These are phyloP conservation scores for Ceratorhiza oryzae-sativae DNA, from an alignment of 1,284 basidiomycete genomes.

Conservation along the genomic window DNA sequence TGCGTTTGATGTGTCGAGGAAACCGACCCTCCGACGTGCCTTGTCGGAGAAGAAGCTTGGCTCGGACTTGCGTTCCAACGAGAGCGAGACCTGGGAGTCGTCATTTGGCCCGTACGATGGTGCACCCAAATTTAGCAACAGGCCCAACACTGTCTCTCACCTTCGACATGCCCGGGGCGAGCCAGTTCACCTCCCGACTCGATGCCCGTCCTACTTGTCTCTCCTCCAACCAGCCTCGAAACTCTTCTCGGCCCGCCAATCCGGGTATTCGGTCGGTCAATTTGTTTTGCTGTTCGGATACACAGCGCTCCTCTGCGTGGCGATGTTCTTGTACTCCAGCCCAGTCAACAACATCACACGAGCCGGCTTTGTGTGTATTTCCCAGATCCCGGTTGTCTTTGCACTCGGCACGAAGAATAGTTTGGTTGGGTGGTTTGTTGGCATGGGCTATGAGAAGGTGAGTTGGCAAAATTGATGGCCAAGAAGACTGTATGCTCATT, in stretches of 20 bases:
- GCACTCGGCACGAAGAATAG: conserved; percentile 42
- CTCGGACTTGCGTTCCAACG: conserved; percentile 12
- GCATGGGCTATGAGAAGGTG: conserved; percentile 42
- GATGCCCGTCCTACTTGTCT: conserved; percentile 39
- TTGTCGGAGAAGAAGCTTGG: conserved; percentile 19
- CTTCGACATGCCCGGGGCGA: conserved; percentile 13
- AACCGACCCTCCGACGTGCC: conserved; percentile 28
- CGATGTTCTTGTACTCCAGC: conserved; percentile 35
- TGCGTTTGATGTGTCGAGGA: conserved; percentile 13
- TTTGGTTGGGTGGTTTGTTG: conserved; percentile 40
- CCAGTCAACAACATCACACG: conserved; percentile 40
- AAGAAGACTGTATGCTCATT: conserved; percentile 6
- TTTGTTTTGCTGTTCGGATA: conserved; percentile 28
- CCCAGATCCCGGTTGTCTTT: conserved; percentile 42
- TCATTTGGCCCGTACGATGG: conserved; percentile 28
- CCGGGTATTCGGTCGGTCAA: conserved; percentile 34
- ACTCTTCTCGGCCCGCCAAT: conserved; percentile 28
- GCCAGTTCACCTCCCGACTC: conserved; percentile 23
- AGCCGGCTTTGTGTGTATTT: conserved; percentile 40
- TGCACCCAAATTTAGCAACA: background rate
- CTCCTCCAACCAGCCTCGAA: conserved; percentile 39
- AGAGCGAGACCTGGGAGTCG: conserved; percentile 30
- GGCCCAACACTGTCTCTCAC: conserved; percentile 7
- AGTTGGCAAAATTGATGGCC: background rate
- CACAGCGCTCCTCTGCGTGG: conserved; percentile 26